A percentile compares a stretch with the other conserved stretches of the same genome.
Evolutionary conservation across 495 filamentous ascomycete genomes (phyloP).

Genomic region (Glonium stellatum): DNA sequence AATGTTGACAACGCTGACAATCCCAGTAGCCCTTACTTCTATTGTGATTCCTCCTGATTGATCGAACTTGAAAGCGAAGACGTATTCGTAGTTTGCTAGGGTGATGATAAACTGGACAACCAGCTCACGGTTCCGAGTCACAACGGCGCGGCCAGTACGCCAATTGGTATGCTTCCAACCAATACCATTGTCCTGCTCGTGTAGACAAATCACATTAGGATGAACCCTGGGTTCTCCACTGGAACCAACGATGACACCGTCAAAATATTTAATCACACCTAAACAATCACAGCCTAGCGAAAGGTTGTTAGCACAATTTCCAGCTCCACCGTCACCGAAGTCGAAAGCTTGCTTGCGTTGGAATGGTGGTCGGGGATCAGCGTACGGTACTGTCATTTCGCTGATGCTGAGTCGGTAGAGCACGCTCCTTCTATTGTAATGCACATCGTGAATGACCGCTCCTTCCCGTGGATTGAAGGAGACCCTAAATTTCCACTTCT

Average conservation of each 20-base stretch:
- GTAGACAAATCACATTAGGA: conserved; percentile 34
- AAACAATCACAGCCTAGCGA: conserved; percentile 36
- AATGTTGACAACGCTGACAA: conserved; percentile 31
- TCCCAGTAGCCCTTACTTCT: conserved; percentile 35
- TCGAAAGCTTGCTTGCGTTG: conserved; percentile 36
- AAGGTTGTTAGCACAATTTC: conserved; percentile 32
- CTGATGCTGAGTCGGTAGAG: conserved; percentile 65
- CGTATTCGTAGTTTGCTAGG: conserved; percentile 36
- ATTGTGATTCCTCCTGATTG: conserved; percentile 28
- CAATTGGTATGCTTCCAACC: conserved; percentile 36
- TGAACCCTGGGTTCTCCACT: conserved; percentile 23
- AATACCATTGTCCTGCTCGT: conserved; percentile 37
- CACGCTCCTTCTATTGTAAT: conserved; percentile 60
- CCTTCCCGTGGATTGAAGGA: conserved; percentile 38
- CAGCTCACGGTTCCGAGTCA: conserved; percentile 30
- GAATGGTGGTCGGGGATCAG: conserved; percentile 31
- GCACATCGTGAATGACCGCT: conserved; percentile 41
- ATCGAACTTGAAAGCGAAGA: conserved; percentile 33
- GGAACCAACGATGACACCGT: conserved; percentile 20
- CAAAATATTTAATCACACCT: conserved; percentile 33
- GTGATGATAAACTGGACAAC: conserved; percentile 37
- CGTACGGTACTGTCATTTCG: conserved; percentile 66
- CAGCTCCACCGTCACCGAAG: conserved; percentile 34
- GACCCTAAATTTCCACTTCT: conserved; percentile 37
- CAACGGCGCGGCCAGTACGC: conserved; percentile 26